Base-by-base conservation (phyloP, 345 rosid species). In the Cardamine resedifolia region DNA sequence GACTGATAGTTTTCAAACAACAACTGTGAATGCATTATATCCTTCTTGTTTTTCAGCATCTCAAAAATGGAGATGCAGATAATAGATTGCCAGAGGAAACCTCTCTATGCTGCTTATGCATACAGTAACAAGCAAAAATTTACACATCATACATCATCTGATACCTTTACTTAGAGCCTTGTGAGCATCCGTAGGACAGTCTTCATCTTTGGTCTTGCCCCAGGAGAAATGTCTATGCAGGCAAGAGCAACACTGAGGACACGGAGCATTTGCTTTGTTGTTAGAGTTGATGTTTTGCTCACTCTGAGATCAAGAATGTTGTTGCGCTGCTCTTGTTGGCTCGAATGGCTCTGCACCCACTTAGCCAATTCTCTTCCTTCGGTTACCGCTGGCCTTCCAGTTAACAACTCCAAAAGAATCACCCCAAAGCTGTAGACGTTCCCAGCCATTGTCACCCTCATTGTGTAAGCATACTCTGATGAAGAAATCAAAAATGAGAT, bases 391-490 rank as follows among this genome's bases (percentile, higher is more conserved):
- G 87, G 82, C 72, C 79, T 87, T 75, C 98, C 96, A 0, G 97
- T 90, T 64, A 93, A 74, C 80, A 93, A 78, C 79, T 90, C 98
- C 75, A 92, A 80, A 53, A 92, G 80, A 71, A 92, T 55, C 16
- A 90, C 91, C 50, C 98, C 96, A 2, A 85, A 88, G 76, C 95
- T 92, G 71, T 88, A 90, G 47, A 92, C 86, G 39, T 92, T 90
- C 23, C 95, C 95, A 0, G 92, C 91, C 82, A 65, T 80, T 64
- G 96, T 92, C 56, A 90, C 86, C 77, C 92, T 90, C 98, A 92
- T 92, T 10, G 88, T 88, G 77, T 92, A 90, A 63, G 98, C 96
- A 81, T 93, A 93, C 83, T 93, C 98, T 93, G 89, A 69, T 53
- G 52, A 44, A 64, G 44, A 20, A 10, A 57, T 14, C 36, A 64